These are phyloP conservation scores for Didymella lethalis DNA, from an alignment of 2,329 filamentous ascomycete genomes.

Conservation along the genomic window DNA sequence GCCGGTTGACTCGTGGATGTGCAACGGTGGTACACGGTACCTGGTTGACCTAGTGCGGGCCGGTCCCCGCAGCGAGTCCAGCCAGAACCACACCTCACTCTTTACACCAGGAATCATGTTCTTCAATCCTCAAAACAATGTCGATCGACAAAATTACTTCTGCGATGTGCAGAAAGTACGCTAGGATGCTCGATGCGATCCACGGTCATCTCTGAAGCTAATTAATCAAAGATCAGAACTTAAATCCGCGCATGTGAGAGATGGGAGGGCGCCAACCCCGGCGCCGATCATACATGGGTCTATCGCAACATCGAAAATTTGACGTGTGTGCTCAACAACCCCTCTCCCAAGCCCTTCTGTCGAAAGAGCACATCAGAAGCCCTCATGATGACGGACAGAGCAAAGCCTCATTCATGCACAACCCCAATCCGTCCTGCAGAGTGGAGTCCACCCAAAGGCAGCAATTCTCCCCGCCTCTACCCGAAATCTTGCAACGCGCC, in stretches of 20 bases:
- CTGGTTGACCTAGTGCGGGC: slow-evolving; percentile 14
- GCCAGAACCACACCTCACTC: not conserved
- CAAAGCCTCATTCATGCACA: not conserved
- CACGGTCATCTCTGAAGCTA: not conserved
- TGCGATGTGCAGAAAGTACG: not conserved
- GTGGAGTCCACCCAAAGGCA: not conserved
- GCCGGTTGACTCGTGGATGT: slow-evolving; percentile 12
- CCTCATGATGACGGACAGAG: slow-evolving; percentile 16
- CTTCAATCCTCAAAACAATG: not conserved
- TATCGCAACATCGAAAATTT: slow-evolving; percentile 18
- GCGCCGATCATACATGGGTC: slow-evolving; percentile 21
- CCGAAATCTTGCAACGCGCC: slow-evolving; percentile 19
- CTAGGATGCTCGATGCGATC: slow-evolving; percentile 4
- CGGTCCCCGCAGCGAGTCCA: slow-evolving; percentile 17
- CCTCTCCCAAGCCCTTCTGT: not conserved
- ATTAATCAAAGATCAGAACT: not conserved
- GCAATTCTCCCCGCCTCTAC: not conserved
- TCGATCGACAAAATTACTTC: not conserved
- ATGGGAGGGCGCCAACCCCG: slow-evolving; percentile 14
- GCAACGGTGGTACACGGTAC: slow-evolving; percentile 5
- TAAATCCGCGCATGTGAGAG: not conserved
- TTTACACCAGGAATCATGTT: not conserved
- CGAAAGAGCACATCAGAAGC: not conserved
- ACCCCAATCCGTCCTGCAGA: not conserved
- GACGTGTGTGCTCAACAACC: slow-evolving; percentile 2